Base-by-base conservation (phyloP, 129 eudicot genomes). In the Flaveria brownii region DNA sequence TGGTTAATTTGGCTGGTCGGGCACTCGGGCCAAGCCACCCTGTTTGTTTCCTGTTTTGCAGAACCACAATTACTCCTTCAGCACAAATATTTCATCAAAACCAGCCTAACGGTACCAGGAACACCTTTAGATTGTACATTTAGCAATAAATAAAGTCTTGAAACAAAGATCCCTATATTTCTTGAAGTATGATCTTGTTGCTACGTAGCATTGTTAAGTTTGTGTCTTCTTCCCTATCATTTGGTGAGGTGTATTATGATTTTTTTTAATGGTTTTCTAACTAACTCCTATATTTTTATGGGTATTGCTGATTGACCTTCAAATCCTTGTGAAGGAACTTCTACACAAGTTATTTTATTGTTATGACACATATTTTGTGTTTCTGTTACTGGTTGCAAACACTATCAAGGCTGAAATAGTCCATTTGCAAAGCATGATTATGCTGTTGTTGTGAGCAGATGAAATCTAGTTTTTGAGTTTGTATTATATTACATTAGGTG, bases 121-220 rank as follows among this genome's bases (percentile, higher is more conserved):
- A 4, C 39, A 60, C 66, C 17, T 30, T 33, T 45, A 22, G 46
- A 45, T 43, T 17, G 18, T 13, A 55, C 51, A 18, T 36, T 12
- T 43, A 60, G 23, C 25, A 43, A 74, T 5, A 61, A 43, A 25
- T 15, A 28, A 26, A 74, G 43, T 17, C 26, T 43, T 43, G 45
- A 57, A 59, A 57, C 28, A 42, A 61, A n/a, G 46, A 62, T 28
- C 49, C 10, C 28, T 75, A n/a, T n/a, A 23, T 62, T 16, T 75
- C 36, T n/a, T 47, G 15, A 47, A 74, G 15, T 74, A 47, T 45
- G 52, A 57, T 2, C 12, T 33, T 62, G 41, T 9, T 9, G 59
- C 49, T 74, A 30, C 66, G 36, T 17, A 10, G 49, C 76, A 55
- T 33, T 72, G 50, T 15, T 22, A 11, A 20, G 66, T n/a, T 33